These are phyloP conservation scores for Diaporthe vaccinii DNA, from an alignment of 2,329 filamentous ascomycete genomes.

Conservation along the genomic window DNA sequence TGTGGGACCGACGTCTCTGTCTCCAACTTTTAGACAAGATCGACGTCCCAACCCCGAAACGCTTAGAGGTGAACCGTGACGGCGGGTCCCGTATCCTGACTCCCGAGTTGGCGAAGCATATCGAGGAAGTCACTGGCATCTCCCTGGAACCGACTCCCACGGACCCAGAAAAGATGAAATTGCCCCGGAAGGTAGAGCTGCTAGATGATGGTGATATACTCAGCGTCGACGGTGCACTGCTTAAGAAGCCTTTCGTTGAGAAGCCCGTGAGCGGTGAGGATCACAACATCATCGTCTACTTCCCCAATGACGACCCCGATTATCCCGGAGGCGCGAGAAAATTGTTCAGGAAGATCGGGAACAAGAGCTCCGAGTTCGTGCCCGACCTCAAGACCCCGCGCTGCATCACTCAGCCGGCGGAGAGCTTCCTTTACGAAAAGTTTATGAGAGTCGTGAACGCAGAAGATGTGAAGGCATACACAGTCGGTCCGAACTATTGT, in stretches of 20 bases:
- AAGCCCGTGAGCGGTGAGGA: slow-evolving; percentile 99
- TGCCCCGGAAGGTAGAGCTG: slow-evolving; percentile 80
- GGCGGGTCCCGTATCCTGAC: slow-evolving; percentile 87
- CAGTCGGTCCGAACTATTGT: slow-evolving; percentile 91
- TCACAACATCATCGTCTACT: slow-evolving; percentile 99
- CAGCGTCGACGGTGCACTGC: slow-evolving; percentile 83
- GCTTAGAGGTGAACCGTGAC: slow-evolving; percentile 92
- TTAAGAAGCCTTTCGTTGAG: slow-evolving; percentile 96
- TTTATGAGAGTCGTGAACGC: slow-evolving; percentile 97
- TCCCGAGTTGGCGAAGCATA: slow-evolving; percentile 82
- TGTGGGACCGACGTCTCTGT: slow-evolving; percentile 96
- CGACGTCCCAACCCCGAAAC: slow-evolving; percentile 87
- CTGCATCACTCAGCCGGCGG: slow-evolving; percentile 82
- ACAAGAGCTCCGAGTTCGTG: slow-evolving; percentile 98
- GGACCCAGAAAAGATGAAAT: slow-evolving; percentile 68
- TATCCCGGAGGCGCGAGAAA: slow-evolving; percentile 82
- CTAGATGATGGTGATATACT: slow-evolving; percentile 92
- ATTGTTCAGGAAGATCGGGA: slow-evolving; percentile 96
- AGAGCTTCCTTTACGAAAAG: slow-evolving; percentile 96
- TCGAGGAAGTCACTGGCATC: slow-evolving; percentile 86
- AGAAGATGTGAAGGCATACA: slow-evolving; percentile 99
- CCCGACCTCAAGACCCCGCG: slow-evolving; percentile 81
- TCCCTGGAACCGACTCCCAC: slow-evolving; percentile 78
- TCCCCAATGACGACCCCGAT: slow-evolving; percentile 83
- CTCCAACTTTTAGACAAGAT: slow-evolving; percentile 90